phyloP scores from a whole-genome alignment of 306 rosid genomes.

The Rosa multiflora region DNA sequence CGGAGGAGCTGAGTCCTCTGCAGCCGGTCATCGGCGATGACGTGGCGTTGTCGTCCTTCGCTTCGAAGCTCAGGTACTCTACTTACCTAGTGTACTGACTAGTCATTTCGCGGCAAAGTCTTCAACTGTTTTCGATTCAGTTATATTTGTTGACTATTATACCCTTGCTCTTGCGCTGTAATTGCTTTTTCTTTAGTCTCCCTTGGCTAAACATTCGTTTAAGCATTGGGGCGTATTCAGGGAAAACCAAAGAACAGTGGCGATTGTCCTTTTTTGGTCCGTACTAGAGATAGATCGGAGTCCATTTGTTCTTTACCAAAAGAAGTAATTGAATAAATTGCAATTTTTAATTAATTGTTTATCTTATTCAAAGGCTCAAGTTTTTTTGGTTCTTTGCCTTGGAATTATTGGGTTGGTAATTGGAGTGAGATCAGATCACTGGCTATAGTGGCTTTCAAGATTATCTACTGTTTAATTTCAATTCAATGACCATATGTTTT shows the following conservation, averaged over 20 bases:
- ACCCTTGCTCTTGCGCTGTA: slow-evolving; percentile 10
- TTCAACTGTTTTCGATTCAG: neutral
- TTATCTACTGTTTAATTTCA: neutral
- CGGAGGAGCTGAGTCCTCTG: slow-evolving; percentile 79
- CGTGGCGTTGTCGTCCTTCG: slow-evolving; percentile 60
- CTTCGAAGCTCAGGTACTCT: slow-evolving; percentile 80
- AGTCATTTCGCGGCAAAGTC: neutral
- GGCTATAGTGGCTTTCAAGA: neutral
- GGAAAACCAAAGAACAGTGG: neutral
- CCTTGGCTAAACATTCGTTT: neutral
- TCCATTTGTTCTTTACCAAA: neutral
- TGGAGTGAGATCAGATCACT: neutral
- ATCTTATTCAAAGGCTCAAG: neutral
- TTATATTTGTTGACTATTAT: slow-evolving; percentile 31
- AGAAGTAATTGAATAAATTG: neutral
- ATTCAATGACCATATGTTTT: neutral
- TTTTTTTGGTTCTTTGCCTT: neutral
- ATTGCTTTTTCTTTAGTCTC: neutral
- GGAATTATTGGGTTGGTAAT: neutral
- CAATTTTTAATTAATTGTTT: neutral
- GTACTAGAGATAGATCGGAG: neutral
- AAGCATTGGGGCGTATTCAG: neutral
- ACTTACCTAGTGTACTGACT: neutral
- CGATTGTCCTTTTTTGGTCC: neutral
- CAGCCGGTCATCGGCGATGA: slow-evolving; percentile 61